These are phyloP conservation scores for Xerocomellus amylosporus DNA, from an alignment of 768 basidiomycete genomes.

Conservation along the genomic window DNA sequence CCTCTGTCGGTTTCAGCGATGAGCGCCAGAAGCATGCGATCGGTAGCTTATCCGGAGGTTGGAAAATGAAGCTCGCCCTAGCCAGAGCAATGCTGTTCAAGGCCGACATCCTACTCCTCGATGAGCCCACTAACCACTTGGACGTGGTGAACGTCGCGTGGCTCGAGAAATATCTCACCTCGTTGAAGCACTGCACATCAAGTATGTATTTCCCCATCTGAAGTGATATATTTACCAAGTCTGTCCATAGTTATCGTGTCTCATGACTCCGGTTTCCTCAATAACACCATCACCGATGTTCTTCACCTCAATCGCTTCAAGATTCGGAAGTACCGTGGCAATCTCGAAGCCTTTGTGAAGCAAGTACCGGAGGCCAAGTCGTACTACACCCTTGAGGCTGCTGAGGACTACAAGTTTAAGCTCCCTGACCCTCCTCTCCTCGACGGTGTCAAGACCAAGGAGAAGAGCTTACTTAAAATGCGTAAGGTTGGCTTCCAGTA, in stretches of 20 bases:
- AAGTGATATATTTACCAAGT: constrained; percentile 8
- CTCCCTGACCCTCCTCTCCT: constrained; percentile 95
- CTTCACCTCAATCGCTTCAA: constrained; percentile 99
- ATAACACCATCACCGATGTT: constrained; percentile 97
- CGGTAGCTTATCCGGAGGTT: constrained; percentile 93
- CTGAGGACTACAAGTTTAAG: constrained; percentile 98
- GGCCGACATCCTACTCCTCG: constrained; percentile 93
- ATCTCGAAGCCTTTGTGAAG: constrained; percentile 92
- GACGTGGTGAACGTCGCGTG: constrained; percentile 97
- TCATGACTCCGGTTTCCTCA: constrained; percentile 96
- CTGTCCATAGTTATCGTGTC: constrained; percentile 79
- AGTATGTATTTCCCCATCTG: constrained; percentile 45
- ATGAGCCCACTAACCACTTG: constrained; percentile 96
- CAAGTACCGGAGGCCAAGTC: constrained; percentile 96
- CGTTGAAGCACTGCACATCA: constrained; percentile 88
- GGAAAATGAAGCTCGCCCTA: constrained; percentile 99
- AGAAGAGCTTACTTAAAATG: constrained; percentile 97
- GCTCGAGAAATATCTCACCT: constrained; percentile 91
- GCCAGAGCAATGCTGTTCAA: constrained; percentile 97
- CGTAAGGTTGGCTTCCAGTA: constrained; percentile 98
- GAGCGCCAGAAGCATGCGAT: constrained; percentile 84
- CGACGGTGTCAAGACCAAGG: constrained; percentile 99
- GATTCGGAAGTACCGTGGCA: constrained; percentile 91
- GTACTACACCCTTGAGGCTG: constrained; percentile 94
- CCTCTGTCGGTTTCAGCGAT: constrained; percentile 88